Conservation (phyloP, 2,329 filamentous ascomycete genomes). For the Ophiostoma tasmaniense region DNA sequence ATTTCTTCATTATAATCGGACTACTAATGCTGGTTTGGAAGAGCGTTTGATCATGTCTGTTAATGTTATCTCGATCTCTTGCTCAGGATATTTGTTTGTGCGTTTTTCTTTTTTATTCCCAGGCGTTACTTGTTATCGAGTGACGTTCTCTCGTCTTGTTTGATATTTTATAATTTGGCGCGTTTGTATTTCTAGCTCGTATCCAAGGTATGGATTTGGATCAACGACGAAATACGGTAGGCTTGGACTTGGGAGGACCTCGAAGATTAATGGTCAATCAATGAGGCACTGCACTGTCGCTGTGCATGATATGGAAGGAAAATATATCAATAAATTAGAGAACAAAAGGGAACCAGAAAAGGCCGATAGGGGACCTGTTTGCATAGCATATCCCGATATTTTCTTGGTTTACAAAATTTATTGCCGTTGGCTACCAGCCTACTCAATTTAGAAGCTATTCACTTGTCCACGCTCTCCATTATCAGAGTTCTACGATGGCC, state of each 20-base stretch:
- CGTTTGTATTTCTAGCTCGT: neutral
- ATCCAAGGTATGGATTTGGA: neutral
- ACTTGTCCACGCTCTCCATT: no score
- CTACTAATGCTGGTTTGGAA: neutral
- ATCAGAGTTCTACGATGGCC: no score
- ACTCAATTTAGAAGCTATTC: neutral
- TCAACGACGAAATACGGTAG: neutral
- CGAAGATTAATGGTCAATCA: neutral
- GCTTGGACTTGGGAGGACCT: neutral
- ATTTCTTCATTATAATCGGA: neutral
- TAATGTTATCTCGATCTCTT: neutral
- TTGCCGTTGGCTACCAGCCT: neutral
- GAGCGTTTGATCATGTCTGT: neutral
- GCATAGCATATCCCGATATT: neutral
- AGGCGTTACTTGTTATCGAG: neutral
- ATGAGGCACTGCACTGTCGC: neutral
- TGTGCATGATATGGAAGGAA: neutral
- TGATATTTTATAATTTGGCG: neutral
- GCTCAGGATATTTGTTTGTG: neutral
- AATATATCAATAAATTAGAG: neutral
- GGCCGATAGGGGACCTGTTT: neutral
- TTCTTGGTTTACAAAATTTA: neutral
- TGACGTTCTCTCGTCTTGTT: neutral
- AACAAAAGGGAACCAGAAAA: neutral
- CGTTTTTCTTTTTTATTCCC: neutral